Base-by-base conservation (phyloP, 495 filamentous ascomycete species). In the Talaromyces ruber region DNA sequence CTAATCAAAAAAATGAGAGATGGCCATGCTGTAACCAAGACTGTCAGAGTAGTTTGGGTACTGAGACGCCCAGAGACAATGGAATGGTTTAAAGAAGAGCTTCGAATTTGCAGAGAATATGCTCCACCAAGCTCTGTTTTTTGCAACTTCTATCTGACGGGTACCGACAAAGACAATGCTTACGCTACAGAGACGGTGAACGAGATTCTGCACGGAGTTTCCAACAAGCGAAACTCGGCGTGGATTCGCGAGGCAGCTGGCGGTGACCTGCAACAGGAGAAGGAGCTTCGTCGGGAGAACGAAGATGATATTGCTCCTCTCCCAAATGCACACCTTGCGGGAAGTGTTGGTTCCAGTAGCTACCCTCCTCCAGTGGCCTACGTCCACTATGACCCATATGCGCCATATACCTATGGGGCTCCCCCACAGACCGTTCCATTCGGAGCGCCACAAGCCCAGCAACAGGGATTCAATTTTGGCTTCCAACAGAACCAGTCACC, bases 61-160 rank as follows among this genome's bases (percentile, higher is more conserved):
- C 76, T 98, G 53, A 93, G 93, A 71, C 85, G 87, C 58, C 84
- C 90, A 37, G 93, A 97, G 74, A 91, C 90, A 7, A 92, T 98
- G 83, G 92, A 96, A 71, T 98, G 93, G 93, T 98, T 98, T 81
- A 89, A 90, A 70, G 93, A 97, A 76, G 94, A 97, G 71, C 80
- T 97, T 50, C 81, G 91, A 54, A 92, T 97, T 66, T 94, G 93
- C 75, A 81, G 91, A 63, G 88, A 97, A 69, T 85, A 83, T 65
- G 89, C 93, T 58, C 90, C 92, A 26, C 83, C 90, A 52, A 88
- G 92, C 72, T 84, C 86, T 26, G 89, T 98, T 7, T 87, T 88
- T 28, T 97, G 92, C 77, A 91, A 96, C 72, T 97, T 97, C 79
- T 98, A 89, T 75, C 88, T 97, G 59, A 98, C 93, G 0, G 76